These are phyloP conservation scores for Sequoiadendron giganteum DNA, from an alignment of 75 land plant genomes.

Conservation along the genomic window DNA sequence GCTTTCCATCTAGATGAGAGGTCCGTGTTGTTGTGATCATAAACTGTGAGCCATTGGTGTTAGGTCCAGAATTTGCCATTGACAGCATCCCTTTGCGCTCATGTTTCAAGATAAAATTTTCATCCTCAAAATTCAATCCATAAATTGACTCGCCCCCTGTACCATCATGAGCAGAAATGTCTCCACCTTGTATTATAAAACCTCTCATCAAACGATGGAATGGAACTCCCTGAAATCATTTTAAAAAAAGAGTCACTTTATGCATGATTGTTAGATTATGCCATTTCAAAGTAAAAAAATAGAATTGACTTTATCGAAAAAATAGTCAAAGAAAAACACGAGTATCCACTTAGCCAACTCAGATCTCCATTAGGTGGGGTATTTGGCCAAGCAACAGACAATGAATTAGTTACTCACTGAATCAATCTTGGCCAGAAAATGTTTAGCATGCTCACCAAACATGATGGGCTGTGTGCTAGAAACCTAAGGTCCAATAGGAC, in stretches of 20 bases:
- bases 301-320: background rate
- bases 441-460: background rate
- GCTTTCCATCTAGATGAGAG: slow-evolving; percentile 48
- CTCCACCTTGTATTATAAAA: slow-evolving; percentile 54
- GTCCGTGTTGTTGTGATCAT: slow-evolving; percentile 41
- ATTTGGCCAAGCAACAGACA: background rate
- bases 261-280: background rate
- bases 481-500: background rate
- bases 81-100: slow-evolving; percentile 45
- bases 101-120: slow-evolving; percentile 43
- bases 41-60: slow-evolving; percentile 52
- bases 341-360: background rate
- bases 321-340: background rate
- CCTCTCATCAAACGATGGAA: slow-evolving; percentile 45
- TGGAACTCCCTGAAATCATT: slow-evolving; percentile 24
- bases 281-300: background rate
- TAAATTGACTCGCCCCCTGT: slow-evolving; percentile 49
- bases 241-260: background rate
- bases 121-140: slow-evolving; percentile 45
- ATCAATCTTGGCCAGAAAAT: background rate
- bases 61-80: slow-evolving; percentile 50
- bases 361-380: background rate
- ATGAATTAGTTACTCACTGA: background rate
- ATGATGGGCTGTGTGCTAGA: background rate
- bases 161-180: slow-evolving; percentile 34